These are phyloP conservation scores for Cryptococcus amylolentus DNA, from an alignment of 1,284 basidiomycete genomes.

Conservation along the genomic window DNA sequence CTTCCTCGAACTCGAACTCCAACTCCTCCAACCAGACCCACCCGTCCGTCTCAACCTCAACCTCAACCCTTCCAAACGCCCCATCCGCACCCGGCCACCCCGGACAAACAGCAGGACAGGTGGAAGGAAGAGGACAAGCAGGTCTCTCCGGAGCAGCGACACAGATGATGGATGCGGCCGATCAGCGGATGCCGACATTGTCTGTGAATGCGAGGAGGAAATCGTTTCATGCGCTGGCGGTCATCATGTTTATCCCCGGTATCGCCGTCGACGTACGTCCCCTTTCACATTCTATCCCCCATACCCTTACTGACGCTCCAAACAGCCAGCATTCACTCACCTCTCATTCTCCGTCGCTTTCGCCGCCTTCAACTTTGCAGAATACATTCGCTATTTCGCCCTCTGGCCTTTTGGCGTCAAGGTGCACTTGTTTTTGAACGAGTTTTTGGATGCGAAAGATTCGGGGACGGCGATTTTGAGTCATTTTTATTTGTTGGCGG, in stretches of 20 bases:
- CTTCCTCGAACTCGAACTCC: too few relatives aligned
- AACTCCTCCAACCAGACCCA: too few relatives aligned
- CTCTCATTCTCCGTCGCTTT: constrained; percentile 91
- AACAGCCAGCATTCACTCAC: constrained; percentile 90
- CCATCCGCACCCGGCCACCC: too few relatives aligned
- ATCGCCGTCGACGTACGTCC: constrained; percentile 81
- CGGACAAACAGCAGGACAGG: too few relatives aligned
- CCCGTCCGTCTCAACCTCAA: too few relatives aligned
- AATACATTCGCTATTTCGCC: constrained; percentile 97
- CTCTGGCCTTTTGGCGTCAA: constrained; percentile 92
- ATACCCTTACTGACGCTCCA: neutral
- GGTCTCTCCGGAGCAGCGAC: constrained; percentile 56
- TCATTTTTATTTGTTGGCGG: constrained; percentile 94
- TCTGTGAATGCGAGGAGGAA: constrained; percentile 93
- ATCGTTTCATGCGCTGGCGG: constrained; percentile 93
- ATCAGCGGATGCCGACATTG: constrained; percentile 82
- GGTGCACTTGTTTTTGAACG: constrained; percentile 94
- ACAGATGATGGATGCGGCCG: constrained; percentile 77
- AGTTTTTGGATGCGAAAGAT: constrained; percentile 95
- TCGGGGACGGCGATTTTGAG: constrained; percentile 92
- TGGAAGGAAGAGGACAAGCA: neutral
- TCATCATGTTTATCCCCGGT: constrained; percentile 93
- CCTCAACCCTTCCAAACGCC: too few relatives aligned
- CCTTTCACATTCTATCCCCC: neutral
- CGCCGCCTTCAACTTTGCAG: constrained; percentile 87